A percentile compares a stretch with the other conserved stretches of the same genome.
Conservation (phyloP, 2,329 filamentous ascomycete species). For the Hymenoscyphus salicellus region DNA sequence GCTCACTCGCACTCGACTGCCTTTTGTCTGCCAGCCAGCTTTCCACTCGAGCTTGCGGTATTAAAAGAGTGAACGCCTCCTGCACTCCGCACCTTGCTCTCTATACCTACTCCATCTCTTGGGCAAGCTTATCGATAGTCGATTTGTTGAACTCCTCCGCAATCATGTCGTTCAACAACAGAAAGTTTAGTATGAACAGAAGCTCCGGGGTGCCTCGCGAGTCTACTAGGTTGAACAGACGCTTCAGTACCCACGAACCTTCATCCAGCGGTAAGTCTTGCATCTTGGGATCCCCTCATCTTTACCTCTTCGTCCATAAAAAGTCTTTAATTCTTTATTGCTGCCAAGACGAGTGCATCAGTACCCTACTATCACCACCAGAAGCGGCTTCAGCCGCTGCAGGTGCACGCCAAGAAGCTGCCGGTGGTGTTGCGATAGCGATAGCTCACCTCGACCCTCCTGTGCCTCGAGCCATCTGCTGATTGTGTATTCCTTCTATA, state of each 20-base stretch:
- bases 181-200: slow-evolving; percentile 66
- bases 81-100: neutral
- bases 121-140: neutral
- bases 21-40: neutral
- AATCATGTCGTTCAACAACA: slow-evolving; percentile 46
- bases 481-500: slow-evolving; percentile 38
- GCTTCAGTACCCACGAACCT: slow-evolving; percentile 60
- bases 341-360: neutral
- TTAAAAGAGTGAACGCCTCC: neutral
- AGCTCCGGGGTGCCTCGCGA: slow-evolving; percentile 60
- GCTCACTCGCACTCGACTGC: neutral
- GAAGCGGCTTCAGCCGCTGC: neutral
- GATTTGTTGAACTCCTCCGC: neutral
- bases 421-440: neutral
- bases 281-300: neutral
- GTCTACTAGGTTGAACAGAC: slow-evolving; percentile 40
- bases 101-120: neutral
- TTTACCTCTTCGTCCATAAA: neutral
- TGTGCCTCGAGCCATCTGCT: neutral
- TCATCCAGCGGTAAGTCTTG: slow-evolving; percentile 50
- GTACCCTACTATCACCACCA: neutral
- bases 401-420: neutral
- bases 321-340: neutral
- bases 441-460: neutral
- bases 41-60: neutral